Percentiles rank a stretch among this genome's conserved stretches.
phyloP scores from a whole-genome alignment of 768 basidiomycete genomes.

The Coprinopsis sp. region DNA sequence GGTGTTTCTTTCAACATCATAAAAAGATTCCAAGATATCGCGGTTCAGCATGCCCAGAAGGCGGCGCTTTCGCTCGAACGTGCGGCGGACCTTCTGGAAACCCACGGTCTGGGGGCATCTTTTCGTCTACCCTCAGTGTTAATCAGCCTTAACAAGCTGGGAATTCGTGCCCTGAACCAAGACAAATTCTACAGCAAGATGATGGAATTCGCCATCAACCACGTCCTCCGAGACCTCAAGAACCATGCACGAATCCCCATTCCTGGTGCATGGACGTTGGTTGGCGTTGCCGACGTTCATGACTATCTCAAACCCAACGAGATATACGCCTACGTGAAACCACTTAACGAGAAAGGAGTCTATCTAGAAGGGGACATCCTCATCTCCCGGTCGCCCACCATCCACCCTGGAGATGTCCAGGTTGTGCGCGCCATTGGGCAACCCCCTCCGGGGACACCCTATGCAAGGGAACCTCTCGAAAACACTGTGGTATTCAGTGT shows the following conservation, averaged over 20 bases:
- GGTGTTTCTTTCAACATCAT: constrained; percentile 55
- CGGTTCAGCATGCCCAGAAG: constrained; percentile 42
- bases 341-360: constrained; percentile 28
- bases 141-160: constrained; percentile 44
- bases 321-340: constrained; percentile 58
- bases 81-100: constrained; percentile 49
- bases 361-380: constrained; percentile 53
- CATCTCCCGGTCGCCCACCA: constrained; percentile 62
- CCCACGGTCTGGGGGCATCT: constrained; percentile 52
- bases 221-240: constrained; percentile 63
- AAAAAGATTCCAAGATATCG: constrained; percentile 45
- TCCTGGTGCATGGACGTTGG: constrained; percentile 58
- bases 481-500: constrained; percentile 67
- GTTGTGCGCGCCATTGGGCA: constrained; percentile 54
- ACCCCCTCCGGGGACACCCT: constrained; percentile 52
- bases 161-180: constrained; percentile 28
- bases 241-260: constrained; percentile 65
- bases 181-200: constrained; percentile 49
- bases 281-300: constrained; percentile 68
- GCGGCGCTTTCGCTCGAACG: constrained; percentile 38
- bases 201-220: constrained; percentile 52
- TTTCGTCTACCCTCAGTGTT: constrained; percentile 54
- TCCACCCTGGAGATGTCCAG: constrained; percentile 67
- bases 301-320: constrained; percentile 45
- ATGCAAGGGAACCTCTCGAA: constrained; percentile 43